Evolutionary conservation across 768 basidiomycete genomes (phyloP).

Genomic region (Termitomyces sp.): DNA sequence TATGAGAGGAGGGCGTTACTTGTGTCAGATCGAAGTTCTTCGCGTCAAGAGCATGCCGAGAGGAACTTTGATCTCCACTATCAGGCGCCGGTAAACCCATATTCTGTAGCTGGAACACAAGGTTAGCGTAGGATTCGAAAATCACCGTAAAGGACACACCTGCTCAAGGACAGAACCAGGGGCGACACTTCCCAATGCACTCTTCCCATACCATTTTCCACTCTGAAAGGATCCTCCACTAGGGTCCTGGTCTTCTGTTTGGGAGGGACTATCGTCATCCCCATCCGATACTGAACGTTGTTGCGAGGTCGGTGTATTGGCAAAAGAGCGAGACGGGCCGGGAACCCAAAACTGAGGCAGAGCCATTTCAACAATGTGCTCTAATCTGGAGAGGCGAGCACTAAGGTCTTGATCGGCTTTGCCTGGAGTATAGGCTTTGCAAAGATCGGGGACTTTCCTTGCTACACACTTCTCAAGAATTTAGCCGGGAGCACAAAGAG

Average conservation of each 20-base stretch:
- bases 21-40: conserved; percentile 12
- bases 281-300: conserved; percentile 45
- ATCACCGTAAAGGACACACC: conserved; percentile 30
- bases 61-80: conserved; percentile 5
- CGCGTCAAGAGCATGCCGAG: conserved; percentile 8
- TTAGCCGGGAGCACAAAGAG: conserved; percentile 8
- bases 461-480: conserved; percentile 57
- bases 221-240: conserved; percentile 75
- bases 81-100: conserved; percentile 14
- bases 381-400: conserved; percentile 67
- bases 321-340: conserved; percentile 29
- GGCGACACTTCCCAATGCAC: conserved; percentile 79
- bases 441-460: conserved; percentile 82
- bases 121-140: background rate
- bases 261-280: conserved; percentile 69
- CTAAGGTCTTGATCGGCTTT: conserved; percentile 81
- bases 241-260: conserved; percentile 72
- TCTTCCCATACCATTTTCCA: conserved; percentile 82
- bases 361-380: conserved; percentile 77
- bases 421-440: conserved; percentile 85
- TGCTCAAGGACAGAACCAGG: conserved; percentile 77
- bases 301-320: conserved; percentile 23
- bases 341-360: conserved; percentile 66
- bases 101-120: conserved; percentile 21
- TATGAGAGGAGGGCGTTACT: background rate